Evolutionary conservation across 2,329 filamentous ascomycete genomes (phyloP).

Genomic region (Trichoderma polysporum): DNA sequence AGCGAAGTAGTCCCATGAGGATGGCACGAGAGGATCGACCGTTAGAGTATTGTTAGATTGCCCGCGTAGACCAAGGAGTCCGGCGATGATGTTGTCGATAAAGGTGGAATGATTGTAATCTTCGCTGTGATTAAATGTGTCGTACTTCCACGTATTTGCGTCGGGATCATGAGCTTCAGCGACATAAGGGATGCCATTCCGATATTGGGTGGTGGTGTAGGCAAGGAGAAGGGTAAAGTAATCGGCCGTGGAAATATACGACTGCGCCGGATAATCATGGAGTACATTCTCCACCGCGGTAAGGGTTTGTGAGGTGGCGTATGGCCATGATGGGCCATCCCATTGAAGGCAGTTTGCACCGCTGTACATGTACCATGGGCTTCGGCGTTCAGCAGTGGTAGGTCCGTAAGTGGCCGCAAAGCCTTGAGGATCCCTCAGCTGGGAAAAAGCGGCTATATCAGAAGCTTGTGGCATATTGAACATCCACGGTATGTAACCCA

Average conservation of each 20-base stretch:
- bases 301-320: neutral
- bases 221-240: neutral
- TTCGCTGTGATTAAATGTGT: neutral
- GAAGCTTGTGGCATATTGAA: neutral
- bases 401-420: neutral
- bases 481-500: neutral
- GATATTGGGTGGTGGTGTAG: neutral
- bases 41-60: neutral
- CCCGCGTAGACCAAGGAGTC: neutral
- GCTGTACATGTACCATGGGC: neutral
- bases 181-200: neutral
- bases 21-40: neutral
- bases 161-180: neutral
- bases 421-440: neutral
- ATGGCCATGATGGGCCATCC: conserved; percentile 4
- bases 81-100: neutral
- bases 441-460: neutral
- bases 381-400: neutral
- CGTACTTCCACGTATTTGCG: neutral
- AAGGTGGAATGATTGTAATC: neutral
- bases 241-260: neutral
- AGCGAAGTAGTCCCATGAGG: neutral
- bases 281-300: neutral
- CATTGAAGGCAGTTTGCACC: neutral
- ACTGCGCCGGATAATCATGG: neutral